Conservation (phyloP, 345 rosid species). For the Passiflora organensis region DNA sequence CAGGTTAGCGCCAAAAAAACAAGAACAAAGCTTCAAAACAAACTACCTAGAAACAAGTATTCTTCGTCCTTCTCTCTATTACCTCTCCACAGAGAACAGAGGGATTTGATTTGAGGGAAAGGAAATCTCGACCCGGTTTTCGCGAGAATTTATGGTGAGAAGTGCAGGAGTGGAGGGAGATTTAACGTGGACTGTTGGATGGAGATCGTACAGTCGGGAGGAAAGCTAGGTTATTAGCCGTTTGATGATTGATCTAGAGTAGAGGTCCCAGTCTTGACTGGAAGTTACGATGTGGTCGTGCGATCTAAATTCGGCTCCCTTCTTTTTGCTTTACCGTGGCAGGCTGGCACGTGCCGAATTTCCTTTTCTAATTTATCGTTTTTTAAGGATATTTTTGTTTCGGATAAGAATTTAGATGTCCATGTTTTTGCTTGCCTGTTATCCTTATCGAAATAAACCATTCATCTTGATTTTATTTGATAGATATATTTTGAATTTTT, state of each 20-base stretch:
- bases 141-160: constrained; percentile 27
- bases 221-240: constrained; percentile 19
- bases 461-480: no score
- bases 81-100: constrained; percentile 11
- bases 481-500: no score
- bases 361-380: no score
- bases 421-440: no score
- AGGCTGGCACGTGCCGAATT: constrained; percentile 77
- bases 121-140: constrained; percentile 22
- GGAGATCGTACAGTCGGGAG: constrained; percentile 21
- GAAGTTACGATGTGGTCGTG: constrained; percentile 40
- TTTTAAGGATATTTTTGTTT: no score
- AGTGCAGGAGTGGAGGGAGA: constrained; percentile 21
- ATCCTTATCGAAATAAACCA: no score
- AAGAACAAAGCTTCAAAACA: no score
- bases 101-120: constrained; percentile 6
- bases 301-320: constrained; percentile 44
- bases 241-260: constrained; percentile 33
- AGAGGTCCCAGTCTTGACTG: constrained; percentile 42
- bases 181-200: constrained; percentile 56
- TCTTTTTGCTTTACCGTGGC: constrained; percentile 37
- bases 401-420: no score
- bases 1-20: constrained; percentile 25
- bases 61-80: not conserved
- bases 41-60: not conserved